phyloP scores from a whole-genome alignment of 2,329 filamentous ascomycete species.

The Xylaria sp. region DNA sequence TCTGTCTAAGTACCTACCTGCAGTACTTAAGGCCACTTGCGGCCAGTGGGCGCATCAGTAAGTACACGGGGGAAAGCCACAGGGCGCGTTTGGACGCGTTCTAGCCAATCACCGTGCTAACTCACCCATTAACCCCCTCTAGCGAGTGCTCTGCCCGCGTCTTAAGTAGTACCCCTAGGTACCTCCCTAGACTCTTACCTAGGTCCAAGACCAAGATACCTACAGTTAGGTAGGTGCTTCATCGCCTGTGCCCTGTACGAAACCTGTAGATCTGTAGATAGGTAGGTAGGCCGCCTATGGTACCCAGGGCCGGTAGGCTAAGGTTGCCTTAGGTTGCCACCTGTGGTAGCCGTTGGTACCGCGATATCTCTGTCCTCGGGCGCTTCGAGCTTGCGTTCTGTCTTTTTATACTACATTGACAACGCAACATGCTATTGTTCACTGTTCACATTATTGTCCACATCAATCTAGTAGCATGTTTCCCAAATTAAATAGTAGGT shows the following conservation, averaged over 20 bases:
- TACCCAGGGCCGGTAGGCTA: no score
- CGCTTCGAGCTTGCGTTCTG: background rate
- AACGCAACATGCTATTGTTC: background rate
- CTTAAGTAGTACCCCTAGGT: background rate
- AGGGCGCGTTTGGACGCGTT: constrained; percentile 19
- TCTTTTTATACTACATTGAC: no score
- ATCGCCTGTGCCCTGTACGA: no score
- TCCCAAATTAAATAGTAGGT: background rate
- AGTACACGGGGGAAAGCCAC: background rate
- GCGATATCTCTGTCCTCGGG: background rate
- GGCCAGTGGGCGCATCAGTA: background rate
- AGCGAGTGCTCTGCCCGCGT: background rate
- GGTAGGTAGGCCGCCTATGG: no score
- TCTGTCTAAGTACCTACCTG: no score
- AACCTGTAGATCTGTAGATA: no score
- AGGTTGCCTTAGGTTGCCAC: no score
- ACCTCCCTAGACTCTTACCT: background rate
- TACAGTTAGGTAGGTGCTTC: no score
- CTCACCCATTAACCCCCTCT: background rate
- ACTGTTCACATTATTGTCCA: background rate
- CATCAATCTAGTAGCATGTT: background rate
- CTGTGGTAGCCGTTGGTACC: no score
- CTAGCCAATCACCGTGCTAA: constrained; percentile 14
- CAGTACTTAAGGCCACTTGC: no score
- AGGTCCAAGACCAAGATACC: no score